Conservation (phyloP, 805 yeast species). For the Debaryomyces maramus region DNA sequence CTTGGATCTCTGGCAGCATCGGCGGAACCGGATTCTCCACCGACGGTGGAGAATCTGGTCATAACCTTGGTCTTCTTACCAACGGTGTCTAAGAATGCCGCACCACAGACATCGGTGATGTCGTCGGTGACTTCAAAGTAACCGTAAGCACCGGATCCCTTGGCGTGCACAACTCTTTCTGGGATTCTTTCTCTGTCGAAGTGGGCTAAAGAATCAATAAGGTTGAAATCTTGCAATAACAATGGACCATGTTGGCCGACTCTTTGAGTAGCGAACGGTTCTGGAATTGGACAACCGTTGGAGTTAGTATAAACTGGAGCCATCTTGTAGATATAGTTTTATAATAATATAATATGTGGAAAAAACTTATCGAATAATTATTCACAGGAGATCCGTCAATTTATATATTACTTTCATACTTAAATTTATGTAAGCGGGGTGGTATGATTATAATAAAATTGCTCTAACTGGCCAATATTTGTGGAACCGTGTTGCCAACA, state of each 20-base stretch:
- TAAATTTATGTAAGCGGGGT: slow-evolving; percentile 5
- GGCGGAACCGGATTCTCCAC: slow-evolving; percentile 80
- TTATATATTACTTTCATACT: not conserved
- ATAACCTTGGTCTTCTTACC: slow-evolving; percentile 79
- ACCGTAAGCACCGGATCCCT: slow-evolving; percentile 91
- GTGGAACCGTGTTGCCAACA: too few relatives aligned
- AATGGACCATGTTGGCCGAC: slow-evolving; percentile 77
- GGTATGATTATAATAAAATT: not conserved
- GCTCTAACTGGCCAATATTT: not conserved
- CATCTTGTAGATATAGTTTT: slow-evolving; percentile 24
- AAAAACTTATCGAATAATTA: not conserved
- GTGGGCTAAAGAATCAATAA: slow-evolving; percentile 81
- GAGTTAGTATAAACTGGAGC: slow-evolving; percentile 70
- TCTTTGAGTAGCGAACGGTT: slow-evolving; percentile 75
- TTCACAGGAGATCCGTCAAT: not conserved
- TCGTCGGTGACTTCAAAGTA: slow-evolving; percentile 86
- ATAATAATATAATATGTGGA: not conserved
- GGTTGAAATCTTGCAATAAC: slow-evolving; percentile 75
- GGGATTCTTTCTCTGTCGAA: slow-evolving; percentile 90
- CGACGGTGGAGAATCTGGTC: slow-evolving; percentile 83
- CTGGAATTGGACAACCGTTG: slow-evolving; percentile 74
- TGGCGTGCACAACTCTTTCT: slow-evolving; percentile 91
- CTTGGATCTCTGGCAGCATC: slow-evolving; percentile 88
- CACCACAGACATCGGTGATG: slow-evolving; percentile 66
- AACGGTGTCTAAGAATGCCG: slow-evolving; percentile 66